These are phyloP conservation scores for Aspergillus cristatus DNA, from an alignment of 495 filamentous ascomycete species.

Conservation along the genomic window DNA sequence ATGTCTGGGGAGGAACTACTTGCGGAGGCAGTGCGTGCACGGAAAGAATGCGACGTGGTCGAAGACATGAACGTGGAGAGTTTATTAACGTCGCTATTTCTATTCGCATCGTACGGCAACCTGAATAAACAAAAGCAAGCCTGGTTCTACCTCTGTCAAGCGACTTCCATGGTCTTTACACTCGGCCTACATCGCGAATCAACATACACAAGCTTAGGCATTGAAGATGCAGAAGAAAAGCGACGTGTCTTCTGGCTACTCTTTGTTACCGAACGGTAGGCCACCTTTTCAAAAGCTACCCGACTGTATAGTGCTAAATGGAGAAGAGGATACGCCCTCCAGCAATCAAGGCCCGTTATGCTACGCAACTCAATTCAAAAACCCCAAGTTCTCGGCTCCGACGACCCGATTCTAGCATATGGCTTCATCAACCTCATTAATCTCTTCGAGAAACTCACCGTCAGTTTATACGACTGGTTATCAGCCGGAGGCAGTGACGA, in stretches of 20 bases:
- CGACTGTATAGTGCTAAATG: slow-evolving; percentile 2
- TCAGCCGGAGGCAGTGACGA: slow-evolving; percentile 31
- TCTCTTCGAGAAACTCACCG: slow-evolving; percentile 40
- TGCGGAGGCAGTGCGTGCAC: slow-evolving; percentile 65
- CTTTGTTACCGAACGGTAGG: slow-evolving; percentile 54
- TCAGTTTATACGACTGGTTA: slow-evolving; percentile 34
- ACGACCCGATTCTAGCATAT: slow-evolving; percentile 37
- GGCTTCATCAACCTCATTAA: slow-evolving; percentile 47
- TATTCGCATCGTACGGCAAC: slow-evolving; percentile 67
- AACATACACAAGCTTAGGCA: slow-evolving; percentile 34
- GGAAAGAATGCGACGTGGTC: slow-evolving; percentile 65
- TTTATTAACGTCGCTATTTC: slow-evolving; percentile 70
- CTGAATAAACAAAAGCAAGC: slow-evolving; percentile 45
- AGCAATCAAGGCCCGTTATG: slow-evolving; percentile 47
- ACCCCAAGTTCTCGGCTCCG: slow-evolving; percentile 36
- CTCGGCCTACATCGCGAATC: slow-evolving; percentile 51
- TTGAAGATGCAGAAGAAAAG: slow-evolving; percentile 42
- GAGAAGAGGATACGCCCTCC: slow-evolving; percentile 35
- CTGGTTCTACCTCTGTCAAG: slow-evolving; percentile 58
- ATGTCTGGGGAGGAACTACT: slow-evolving; percentile 46
- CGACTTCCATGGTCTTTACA: slow-evolving; percentile 48
- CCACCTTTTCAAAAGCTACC: not conserved
- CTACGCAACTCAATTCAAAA: slow-evolving; percentile 40
- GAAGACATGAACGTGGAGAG: slow-evolving; percentile 52
- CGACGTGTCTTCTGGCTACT: slow-evolving; percentile 56